These are phyloP conservation scores for Nicotiana paniculata DNA, from an alignment of 257 asterid species.

Conservation along the genomic window DNA sequence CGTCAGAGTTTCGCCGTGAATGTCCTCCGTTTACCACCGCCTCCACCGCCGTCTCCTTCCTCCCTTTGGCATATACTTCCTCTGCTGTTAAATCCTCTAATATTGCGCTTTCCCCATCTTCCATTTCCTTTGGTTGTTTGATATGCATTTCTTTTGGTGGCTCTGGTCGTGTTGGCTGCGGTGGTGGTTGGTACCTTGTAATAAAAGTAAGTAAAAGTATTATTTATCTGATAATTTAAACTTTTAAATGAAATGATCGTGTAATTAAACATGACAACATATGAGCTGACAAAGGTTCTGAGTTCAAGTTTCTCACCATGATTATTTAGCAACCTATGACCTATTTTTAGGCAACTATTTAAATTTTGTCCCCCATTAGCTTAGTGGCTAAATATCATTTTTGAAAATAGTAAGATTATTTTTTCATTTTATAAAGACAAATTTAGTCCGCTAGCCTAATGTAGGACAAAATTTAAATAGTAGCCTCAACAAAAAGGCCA, in stretches of 20 bases:
- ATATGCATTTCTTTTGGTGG: not conserved
- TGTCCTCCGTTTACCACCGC: not conserved
- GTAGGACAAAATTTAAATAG: not conserved
- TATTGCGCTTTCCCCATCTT: constrained; percentile 36
- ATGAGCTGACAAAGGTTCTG: not conserved
- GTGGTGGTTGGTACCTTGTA: not conserved
- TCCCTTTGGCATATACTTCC: constrained; percentile 46
- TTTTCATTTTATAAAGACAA: not conserved
- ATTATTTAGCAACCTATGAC: not conserved
- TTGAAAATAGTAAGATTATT: not conserved
- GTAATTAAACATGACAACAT: not conserved
- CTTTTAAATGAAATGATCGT: not conserved
- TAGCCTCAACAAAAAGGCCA: not conserved
- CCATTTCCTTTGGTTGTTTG: not conserved
- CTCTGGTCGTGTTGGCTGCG: not conserved
- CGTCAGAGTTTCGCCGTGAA: constrained; percentile 33
- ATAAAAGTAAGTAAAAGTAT: not conserved
- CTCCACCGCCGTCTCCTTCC: not conserved
- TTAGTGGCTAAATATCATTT: not conserved
- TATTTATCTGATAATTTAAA: not conserved
- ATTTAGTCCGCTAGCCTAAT: not conserved
- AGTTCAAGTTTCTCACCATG: not conserved
- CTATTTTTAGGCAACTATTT: not conserved
- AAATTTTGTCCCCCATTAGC: not conserved
- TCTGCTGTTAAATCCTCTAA: constrained; percentile 53